These are phyloP conservation scores for Microsporum canis DNA, from an alignment of 2,329 filamentous ascomycete genomes.

Conservation along the genomic window DNA sequence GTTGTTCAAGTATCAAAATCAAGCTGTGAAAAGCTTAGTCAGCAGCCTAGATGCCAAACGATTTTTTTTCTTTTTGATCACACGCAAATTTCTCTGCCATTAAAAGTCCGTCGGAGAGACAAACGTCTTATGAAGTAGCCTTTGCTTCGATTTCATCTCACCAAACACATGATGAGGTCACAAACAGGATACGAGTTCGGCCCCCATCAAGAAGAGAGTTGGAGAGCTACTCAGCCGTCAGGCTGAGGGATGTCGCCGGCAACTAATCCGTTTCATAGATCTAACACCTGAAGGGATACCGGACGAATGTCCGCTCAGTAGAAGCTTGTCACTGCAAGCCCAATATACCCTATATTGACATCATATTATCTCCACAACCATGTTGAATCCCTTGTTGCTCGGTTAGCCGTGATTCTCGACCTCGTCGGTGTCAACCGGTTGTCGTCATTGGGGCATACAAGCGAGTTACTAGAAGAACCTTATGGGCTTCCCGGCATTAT, in stretches of 20 bases:
- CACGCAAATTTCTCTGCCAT: not conserved
- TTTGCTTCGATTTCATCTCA: not conserved
- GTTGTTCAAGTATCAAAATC: not conserved
- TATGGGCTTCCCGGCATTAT: not conserved
- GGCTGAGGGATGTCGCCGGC: not conserved
- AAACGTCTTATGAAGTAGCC: not conserved
- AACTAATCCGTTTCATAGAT: not conserved
- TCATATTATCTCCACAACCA: not conserved
- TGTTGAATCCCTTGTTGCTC: not conserved
- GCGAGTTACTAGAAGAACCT: not conserved
- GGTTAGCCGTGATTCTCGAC: not conserved
- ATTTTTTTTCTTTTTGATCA: too few species aligned
- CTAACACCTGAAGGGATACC: not conserved
- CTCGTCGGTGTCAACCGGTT: not conserved
- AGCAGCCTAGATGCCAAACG: not conserved
- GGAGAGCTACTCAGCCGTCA: not conserved
- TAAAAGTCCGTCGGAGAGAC: not conserved
- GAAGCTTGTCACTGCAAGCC: too few species aligned
- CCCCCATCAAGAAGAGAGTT: not conserved
- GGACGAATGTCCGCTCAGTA: not conserved
- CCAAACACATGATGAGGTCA: not conserved
- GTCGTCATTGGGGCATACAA: not conserved
- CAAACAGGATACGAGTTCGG: not conserved
- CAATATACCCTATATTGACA: not conserved
- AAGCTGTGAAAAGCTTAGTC: not conserved